A percentile compares a stretch with the other conserved stretches of the same genome.
These are phyloP conservation scores for Neofusicoccum laricinum DNA, from an alignment of 2,329 filamentous ascomycete species.

Conservation along the genomic window DNA sequence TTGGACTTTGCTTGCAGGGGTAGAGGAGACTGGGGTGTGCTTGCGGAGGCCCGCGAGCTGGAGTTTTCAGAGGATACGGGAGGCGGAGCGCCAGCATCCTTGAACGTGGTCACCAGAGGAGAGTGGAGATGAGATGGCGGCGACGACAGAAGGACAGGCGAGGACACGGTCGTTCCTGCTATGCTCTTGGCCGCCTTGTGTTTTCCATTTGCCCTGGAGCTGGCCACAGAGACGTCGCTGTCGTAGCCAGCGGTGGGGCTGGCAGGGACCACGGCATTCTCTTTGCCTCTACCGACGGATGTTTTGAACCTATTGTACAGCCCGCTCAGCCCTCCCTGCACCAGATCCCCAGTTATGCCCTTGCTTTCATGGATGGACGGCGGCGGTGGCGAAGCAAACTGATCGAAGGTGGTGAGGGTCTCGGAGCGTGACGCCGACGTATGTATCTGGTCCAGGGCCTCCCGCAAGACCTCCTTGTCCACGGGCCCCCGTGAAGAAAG, in stretches of 20 bases:
- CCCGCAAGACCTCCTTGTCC: conserved; percentile 15
- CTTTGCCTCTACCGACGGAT: conserved; percentile 70
- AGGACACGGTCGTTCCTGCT: conserved; percentile 30
- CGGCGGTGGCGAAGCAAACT: conserved; percentile 72
- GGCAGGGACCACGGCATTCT: conserved; percentile 41
- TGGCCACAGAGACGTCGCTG: conserved; percentile 26
- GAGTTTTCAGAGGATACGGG: conserved; percentile 10
- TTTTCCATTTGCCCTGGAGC: conserved; percentile 22
- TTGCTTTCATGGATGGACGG: conserved; percentile 64
- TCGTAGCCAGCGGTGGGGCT: conserved; percentile 32
- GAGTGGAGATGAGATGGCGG: conserved; percentile 38
- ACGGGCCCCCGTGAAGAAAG: conserved; percentile 32
- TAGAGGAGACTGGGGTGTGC: conserved; percentile 29
- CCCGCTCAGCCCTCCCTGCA: conserved; percentile 84
- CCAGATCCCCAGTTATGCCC: conserved; percentile 66
- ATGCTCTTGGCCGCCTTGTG: conserved; percentile 26
- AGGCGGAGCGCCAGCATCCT: conserved; percentile 30
- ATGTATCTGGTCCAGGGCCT: conserved; percentile 76
- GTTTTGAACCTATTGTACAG: conserved; percentile 83
- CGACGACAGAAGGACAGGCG: conserved; percentile 34
- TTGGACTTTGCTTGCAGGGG: conserved; percentile 28
- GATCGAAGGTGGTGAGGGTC: conserved; percentile 87
- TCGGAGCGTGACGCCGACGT: conserved; percentile 81
- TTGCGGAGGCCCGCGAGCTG: conserved; percentile 29
- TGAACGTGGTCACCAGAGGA: conserved; percentile 34